Conservation (phyloP, 1,139 yeast genomes). For the Debaryomyces singareniensis region DNA sequence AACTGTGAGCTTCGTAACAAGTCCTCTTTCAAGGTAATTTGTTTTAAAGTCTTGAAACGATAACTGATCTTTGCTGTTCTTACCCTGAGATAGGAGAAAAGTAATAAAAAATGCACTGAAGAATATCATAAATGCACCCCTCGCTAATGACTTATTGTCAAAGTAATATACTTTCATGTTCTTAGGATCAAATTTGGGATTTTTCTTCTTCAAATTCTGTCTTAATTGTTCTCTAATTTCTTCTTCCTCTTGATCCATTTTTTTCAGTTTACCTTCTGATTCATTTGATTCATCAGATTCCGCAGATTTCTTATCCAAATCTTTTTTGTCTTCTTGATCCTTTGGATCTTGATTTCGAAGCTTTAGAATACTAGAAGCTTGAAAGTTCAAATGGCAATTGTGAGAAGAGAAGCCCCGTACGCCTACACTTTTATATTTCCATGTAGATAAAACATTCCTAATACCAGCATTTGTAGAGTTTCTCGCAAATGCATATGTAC, state of each 20-base stretch:
- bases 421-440: too few relatives aligned
- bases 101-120: conserved; percentile 7
- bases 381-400: too few relatives aligned
- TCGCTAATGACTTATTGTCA: conserved; percentile 17
- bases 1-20: conserved; percentile 70
- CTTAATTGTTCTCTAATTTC: conserved; percentile 29
- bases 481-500: too few relatives aligned
- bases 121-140: conserved; percentile 9
- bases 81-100: conserved; percentile 10
- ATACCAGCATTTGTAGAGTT: too few relatives aligned
- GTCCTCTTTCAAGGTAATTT: conserved; percentile 75
- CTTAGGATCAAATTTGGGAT: conserved; percentile 23
- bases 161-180: conserved; percentile 27
- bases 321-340: conserved; percentile 7
- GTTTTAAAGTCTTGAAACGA: conserved; percentile 90
- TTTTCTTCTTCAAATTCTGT: conserved; percentile 24
- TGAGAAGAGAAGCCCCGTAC: too few relatives aligned
- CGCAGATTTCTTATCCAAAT: conserved; percentile 7
- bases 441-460: too few relatives aligned
- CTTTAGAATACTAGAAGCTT: too few relatives aligned
- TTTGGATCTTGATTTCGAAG: conserved; percentile 3
- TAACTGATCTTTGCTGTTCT: conserved; percentile 35
- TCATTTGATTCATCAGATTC: conserved; percentile 7
- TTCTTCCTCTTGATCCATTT: conserved; percentile 16
- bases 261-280: conserved; percentile 7